Base-by-base conservation (phyloP, 176 grass and related monocot species). In the Dendrocalamus sinicus region DNA sequence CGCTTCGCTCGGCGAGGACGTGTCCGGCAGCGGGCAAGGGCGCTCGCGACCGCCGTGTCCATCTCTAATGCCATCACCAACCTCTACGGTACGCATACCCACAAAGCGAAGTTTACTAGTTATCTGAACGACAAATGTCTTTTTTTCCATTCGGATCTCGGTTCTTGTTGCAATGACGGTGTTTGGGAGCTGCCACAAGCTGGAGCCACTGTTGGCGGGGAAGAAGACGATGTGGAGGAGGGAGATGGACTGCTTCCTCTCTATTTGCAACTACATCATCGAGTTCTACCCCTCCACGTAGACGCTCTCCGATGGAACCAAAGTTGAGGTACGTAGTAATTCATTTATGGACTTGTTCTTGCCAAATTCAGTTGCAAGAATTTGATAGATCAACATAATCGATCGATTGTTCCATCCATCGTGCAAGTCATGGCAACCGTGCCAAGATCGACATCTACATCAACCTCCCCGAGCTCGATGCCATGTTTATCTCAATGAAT, bases 31-130 rank as follows among this genome's bases (percentile, higher is more conserved):
- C 67, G 90, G 90, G 96, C 55, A 98, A 95, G 86, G 93, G 96
- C 81, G 91, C 94, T 60, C 95, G 93, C 88, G n/a, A 91, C 93
- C 26, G 96, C 96, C 69, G 93, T 91, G 26, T 93, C 96, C 78
- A 93, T 98, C 66, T 98, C 96, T 71, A 98, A 98, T 70, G 93
- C 96, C 88, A 95, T 98, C 72, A 98, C 96, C 83, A 98, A 98
- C 86, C 93, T 98, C 35, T 98, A 98, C 82, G 96, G 94, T 97
- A 92, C 22, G 20, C 3, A 23, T 28, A n/a, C 53, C 53, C 20
- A 58, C 24, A 59, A 32, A 46, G 16, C 22, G 41, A 81, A 30
- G 45, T 84, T 20, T 13, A 6, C 7, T 44, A 44, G 63, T 39
- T 10, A 60, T 58, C 5, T 68, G 12, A 40, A 30, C 39, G 11